Evolutionary conservation across 73 alveolate species (phyloP).

Genomic region (Paramecium sonneborni): DNA sequence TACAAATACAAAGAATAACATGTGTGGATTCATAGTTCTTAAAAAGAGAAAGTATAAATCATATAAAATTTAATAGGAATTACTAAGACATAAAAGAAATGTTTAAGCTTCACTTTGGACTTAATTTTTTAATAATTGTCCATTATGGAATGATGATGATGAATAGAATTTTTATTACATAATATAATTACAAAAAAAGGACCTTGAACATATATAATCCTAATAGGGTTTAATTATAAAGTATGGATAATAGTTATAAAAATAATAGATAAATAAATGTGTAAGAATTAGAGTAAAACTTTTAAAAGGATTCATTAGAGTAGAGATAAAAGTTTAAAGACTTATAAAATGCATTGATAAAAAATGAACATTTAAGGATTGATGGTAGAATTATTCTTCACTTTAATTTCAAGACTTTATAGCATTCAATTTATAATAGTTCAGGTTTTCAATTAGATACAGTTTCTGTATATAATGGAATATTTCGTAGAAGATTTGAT

Average conservation of each 20-base stretch:
- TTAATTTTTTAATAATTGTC: neutral
- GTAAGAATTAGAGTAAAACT: neutral
- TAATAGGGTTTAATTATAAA: neutral
- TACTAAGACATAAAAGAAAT: neutral
- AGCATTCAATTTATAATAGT: neutral
- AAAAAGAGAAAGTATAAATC: neutral
- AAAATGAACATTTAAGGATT: neutral
- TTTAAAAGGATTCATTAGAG: neutral
- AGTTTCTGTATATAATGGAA: conserved; percentile 1
- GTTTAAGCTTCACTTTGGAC: neutral
- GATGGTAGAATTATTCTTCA: conserved; percentile 12
- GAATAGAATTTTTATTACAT: conserved; percentile 21
- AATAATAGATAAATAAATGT: neutral
- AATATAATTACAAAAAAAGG: neutral
- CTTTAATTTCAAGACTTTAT: neutral
- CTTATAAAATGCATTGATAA: neutral
- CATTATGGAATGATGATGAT: conserved; percentile 13
- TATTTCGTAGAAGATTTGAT: conserved; percentile 9
- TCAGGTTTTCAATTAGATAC: neutral
- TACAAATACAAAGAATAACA: neutral
- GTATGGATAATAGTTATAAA: neutral
- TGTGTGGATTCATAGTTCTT: neutral
- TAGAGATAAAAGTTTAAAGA: neutral
- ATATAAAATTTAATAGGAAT: neutral
- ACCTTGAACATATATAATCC: neutral